These are phyloP conservation scores for Aciculosporium take DNA, from an alignment of 2,329 filamentous ascomycete species.

Conservation along the genomic window DNA sequence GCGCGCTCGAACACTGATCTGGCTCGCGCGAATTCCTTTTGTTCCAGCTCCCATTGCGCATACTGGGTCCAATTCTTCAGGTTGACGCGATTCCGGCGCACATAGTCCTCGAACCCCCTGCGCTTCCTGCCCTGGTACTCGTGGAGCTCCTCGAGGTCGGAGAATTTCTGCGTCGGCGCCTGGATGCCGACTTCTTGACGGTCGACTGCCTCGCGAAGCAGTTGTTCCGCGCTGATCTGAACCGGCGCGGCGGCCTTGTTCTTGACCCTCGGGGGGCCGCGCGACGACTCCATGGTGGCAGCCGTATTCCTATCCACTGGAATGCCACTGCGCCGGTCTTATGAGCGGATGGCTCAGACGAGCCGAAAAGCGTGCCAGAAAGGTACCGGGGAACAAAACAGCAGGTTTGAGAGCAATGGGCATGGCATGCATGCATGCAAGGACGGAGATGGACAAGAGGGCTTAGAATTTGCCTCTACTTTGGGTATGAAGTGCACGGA, in stretches of 20 bases:
- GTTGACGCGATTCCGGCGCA: conserved; percentile 82
- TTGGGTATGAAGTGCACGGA: conserved; percentile 5
- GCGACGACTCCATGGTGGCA: conserved; percentile 66
- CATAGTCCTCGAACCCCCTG: conserved; percentile 96
- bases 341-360: too few species aligned
- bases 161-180: conserved; percentile 86
- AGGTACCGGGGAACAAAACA: too few species aligned
- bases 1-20: conserved; percentile 90
- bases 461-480: background rate
- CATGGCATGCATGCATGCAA: too few species aligned
- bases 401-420: too few species aligned
- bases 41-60: conserved; percentile 91
- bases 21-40: conserved; percentile 89
- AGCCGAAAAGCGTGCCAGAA: too few species aligned
- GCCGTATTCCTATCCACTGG: too few species aligned
- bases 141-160: conserved; percentile 92
- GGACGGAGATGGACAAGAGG: background rate
- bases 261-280: conserved; percentile 90
- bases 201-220: conserved; percentile 92
- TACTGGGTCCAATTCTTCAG: conserved; percentile 99
- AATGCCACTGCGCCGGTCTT: too few species aligned
- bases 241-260: conserved; percentile 90
- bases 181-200: conserved; percentile 80
- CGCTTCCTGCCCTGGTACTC: conserved; percentile 93
- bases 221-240: conserved; percentile 92